Conservation (phyloP, 139 green algal species). For the Edaphochlamys debaryana region DNA sequence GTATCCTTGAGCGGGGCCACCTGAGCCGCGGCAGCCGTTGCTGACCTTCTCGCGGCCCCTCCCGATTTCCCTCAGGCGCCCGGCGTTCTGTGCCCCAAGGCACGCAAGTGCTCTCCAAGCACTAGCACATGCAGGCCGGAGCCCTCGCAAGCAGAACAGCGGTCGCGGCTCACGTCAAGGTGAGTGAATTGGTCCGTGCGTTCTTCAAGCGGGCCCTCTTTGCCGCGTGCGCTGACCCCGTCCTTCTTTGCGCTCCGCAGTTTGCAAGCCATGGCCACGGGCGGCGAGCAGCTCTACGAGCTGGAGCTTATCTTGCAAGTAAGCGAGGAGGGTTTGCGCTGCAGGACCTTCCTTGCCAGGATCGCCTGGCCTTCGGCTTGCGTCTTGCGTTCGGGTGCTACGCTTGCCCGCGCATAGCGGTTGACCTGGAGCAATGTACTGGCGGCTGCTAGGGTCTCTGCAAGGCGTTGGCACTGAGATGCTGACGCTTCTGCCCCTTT, state of each 20-base stretch:
- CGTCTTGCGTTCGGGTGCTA: background rate
- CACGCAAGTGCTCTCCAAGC: too few relatives aligned
- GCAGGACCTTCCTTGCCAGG: background rate
- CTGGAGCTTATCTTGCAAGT: conserved; percentile 35
- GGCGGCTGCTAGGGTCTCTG: background rate
- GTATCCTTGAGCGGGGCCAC: too few relatives aligned
- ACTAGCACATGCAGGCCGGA: too few relatives aligned
- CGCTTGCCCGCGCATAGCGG: background rate
- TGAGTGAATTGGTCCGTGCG: background rate
- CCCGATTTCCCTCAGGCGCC: too few relatives aligned
- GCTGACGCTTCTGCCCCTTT: too few relatives aligned
- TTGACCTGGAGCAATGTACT: background rate
- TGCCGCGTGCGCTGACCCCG: background rate
- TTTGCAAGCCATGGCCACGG: conserved; percentile 28
- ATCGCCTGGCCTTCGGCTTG: background rate
- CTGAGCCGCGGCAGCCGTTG: too few relatives aligned
- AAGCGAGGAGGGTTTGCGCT: background rate
- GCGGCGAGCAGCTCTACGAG: conserved; percentile 10
- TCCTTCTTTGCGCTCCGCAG: background rate
- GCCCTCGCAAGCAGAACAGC: background rate
- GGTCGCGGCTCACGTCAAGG: background rate
- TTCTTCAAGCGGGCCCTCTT: background rate
- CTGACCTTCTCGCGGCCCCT: too few relatives aligned
- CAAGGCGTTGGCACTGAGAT: background rate
- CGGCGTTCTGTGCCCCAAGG: too few relatives aligned